Evolutionary conservation across 2,329 filamentous ascomycete species (phyloP).

Genomic region (Pyrenochaeta sp.): DNA sequence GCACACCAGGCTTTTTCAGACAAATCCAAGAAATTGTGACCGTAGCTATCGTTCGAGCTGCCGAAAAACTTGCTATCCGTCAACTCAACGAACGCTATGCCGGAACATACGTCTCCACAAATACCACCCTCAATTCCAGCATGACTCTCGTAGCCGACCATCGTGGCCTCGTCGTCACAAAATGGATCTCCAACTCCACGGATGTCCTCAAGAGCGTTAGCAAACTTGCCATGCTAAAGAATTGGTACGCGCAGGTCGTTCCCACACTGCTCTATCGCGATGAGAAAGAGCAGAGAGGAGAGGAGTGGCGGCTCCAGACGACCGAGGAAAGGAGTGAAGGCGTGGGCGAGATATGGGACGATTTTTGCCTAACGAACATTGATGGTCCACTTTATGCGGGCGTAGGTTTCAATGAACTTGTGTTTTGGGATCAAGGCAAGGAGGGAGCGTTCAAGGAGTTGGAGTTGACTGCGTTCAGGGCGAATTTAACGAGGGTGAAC

Average conservation of each 20-base stretch:
- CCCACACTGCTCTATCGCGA: slow-evolving; percentile 41
- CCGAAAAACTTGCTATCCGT: slow-evolving; percentile 42
- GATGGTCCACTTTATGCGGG: slow-evolving; percentile 45
- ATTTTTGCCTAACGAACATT: slow-evolving; percentile 48
- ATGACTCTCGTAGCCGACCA: slow-evolving; percentile 35
- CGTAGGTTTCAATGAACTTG: slow-evolving; percentile 44
- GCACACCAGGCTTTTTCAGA: slow-evolving; percentile 28
- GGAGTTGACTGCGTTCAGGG: slow-evolving; percentile 46
- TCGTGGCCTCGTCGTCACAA: slow-evolving; percentile 38
- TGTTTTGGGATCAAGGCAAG: slow-evolving; percentile 45
- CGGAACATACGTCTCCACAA: slow-evolving; percentile 33
- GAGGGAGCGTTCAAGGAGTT: slow-evolving; percentile 27
- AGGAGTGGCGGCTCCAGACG: slow-evolving; percentile 45
- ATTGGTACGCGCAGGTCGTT: slow-evolving; percentile 32
- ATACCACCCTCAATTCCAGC: slow-evolving; percentile 35
- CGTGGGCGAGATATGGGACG: slow-evolving; percentile 38
- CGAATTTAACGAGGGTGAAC: slow-evolving; percentile 29
- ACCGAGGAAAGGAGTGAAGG: slow-evolving; percentile 20
- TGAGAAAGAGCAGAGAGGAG: slow-evolving; percentile 38
- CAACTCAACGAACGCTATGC: slow-evolving; percentile 39
- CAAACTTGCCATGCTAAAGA: background rate
- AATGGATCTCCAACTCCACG: slow-evolving; percentile 42
- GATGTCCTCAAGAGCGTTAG: slow-evolving; percentile 26
- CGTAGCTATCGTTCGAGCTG: slow-evolving; percentile 39
- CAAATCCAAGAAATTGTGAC: slow-evolving; percentile 43